A percentile compares a stretch with the other conserved stretches of the same genome.
These are phyloP conservation scores for Heliamphora pulchella DNA, from an alignment of 179 eudicot species.

Conservation along the genomic window DNA sequence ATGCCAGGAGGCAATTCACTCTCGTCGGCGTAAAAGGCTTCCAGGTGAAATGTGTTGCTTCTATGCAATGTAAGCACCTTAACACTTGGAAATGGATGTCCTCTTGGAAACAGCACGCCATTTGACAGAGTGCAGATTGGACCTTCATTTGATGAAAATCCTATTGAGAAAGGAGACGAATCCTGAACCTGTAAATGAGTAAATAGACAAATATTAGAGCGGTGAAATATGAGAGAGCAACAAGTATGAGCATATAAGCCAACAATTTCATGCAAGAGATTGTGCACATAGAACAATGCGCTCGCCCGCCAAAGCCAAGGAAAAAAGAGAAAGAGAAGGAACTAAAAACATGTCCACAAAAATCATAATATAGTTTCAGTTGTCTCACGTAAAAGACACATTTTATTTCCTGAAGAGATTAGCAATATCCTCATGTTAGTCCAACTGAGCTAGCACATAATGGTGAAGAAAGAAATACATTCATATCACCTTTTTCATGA, in stretches of 20 bases:
- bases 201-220: conserved; percentile 4
- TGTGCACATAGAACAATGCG: neutral
- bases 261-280: neutral
- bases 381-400: neutral
- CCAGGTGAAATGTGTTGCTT: conserved; percentile 44
- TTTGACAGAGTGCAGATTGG: conserved; percentile 37
- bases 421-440: neutral
- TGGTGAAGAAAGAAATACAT: neutral
- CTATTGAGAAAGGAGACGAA: conserved; percentile 80
- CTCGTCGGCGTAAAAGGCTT: conserved; percentile 56
- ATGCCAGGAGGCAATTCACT: conserved; percentile 66
- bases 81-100: conserved; percentile 72
- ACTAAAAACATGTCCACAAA: neutral
- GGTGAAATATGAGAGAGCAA: conserved; percentile 10
- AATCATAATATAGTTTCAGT: neutral
- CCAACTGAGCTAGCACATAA: conserved; percentile 5
- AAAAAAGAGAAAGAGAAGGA: neutral
- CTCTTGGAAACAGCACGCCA: conserved; percentile 54
- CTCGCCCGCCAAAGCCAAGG: neutral
- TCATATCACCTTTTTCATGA: neutral
- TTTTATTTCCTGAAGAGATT: neutral
- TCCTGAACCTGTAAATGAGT: conserved; percentile 69
- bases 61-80: conserved; percentile 57
- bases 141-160: conserved; percentile 50
- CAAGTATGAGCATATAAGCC: neutral